A percentile compares a stretch with the other conserved stretches of the same genome.
phyloP scores from a whole-genome alignment of 495 filamentous ascomycete species.

The Podospora bellae-mahoneyi region DNA sequence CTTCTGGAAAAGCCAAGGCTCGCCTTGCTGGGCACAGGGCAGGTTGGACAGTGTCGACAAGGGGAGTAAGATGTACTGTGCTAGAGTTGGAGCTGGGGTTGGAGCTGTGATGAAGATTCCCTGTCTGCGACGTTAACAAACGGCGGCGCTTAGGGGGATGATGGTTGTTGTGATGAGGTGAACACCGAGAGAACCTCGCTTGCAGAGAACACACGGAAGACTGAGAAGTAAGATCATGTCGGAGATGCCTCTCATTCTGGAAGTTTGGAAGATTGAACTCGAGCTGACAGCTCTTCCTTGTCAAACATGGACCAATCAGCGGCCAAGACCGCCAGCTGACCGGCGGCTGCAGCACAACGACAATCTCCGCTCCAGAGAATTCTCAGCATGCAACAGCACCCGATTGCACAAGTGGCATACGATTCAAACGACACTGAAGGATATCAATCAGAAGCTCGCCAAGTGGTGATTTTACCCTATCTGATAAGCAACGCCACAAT shows the following conservation, averaged over 20 bases:
- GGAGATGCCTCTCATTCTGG: background rate
- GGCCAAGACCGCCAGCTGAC: slow-evolving; percentile 4
- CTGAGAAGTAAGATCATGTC: background rate
- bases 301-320: background rate
- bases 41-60: background rate
- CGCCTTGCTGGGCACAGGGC: slow-evolving; percentile 3
- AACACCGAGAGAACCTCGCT: background rate
- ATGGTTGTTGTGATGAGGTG: background rate
- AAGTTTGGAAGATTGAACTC: background rate
- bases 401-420: background rate
- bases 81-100: background rate
- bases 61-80: background rate
- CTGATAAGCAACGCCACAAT: slow-evolving; percentile 2
- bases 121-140: background rate
- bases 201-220: background rate
- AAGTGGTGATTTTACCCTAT: slow-evolving; percentile 18
- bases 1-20: slow-evolving; percentile 9
- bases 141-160: background rate
- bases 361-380: slow-evolving; percentile 9
- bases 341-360: background rate
- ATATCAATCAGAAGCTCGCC: slow-evolving; percentile 5
- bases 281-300: background rate
- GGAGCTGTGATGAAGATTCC: background rate
- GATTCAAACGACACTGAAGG: background rate
- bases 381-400: background rate